Evolutionary conservation across 495 filamentous ascomycete genomes (phyloP).

Genomic region (Bacidia rubella): DNA sequence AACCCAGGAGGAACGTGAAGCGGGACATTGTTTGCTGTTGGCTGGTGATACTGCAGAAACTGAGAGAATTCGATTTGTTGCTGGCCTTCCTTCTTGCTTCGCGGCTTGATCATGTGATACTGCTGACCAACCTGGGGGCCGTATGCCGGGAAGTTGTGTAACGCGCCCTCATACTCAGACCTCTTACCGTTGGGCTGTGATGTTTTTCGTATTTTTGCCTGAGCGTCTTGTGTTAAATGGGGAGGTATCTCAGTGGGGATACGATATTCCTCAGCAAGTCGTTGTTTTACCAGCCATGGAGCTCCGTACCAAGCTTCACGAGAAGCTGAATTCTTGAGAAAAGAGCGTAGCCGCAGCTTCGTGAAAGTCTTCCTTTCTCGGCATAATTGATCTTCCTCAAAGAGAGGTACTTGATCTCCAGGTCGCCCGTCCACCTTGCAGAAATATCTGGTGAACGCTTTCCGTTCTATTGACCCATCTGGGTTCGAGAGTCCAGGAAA

Average conservation of each 20-base stretch:
- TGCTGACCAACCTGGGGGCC: slow-evolving; percentile 32
- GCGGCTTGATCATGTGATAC: slow-evolving; percentile 70
- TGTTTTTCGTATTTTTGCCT: slow-evolving; percentile 63
- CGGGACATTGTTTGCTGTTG: slow-evolving; percentile 5
- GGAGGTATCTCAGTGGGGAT: slow-evolving; percentile 75
- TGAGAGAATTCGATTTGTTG: slow-evolving; percentile 31
- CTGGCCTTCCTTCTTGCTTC: slow-evolving; percentile 53
- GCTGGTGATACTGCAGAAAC: slow-evolving; percentile 36
- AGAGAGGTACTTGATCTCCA: slow-evolving; percentile 58
- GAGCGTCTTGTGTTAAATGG: slow-evolving; percentile 66
- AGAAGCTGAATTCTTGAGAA: slow-evolving; percentile 87
- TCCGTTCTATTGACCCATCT: slow-evolving; percentile 49
- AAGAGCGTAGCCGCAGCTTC: slow-evolving; percentile 83
- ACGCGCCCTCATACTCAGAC: slow-evolving; percentile 38
- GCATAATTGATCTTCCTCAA: slow-evolving; percentile 70
- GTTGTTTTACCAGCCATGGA: slow-evolving; percentile 86
- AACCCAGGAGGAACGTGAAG: slow-evolving; percentile 10
- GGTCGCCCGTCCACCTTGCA: slow-evolving; percentile 58
- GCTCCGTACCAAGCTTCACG: slow-evolving; percentile 88
- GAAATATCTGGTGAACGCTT: slow-evolving; percentile 65
- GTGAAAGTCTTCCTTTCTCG: slow-evolving; percentile 90
- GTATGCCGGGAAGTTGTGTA: slow-evolving; percentile 35
- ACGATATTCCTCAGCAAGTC: slow-evolving; percentile 68
- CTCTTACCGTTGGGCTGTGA: slow-evolving; percentile 50
- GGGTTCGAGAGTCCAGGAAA: slow-evolving; percentile 48